Base-by-base conservation (phyloP, 2,329 filamentous ascomycete species). In the Fonsecaea pedrosoi region DNA sequence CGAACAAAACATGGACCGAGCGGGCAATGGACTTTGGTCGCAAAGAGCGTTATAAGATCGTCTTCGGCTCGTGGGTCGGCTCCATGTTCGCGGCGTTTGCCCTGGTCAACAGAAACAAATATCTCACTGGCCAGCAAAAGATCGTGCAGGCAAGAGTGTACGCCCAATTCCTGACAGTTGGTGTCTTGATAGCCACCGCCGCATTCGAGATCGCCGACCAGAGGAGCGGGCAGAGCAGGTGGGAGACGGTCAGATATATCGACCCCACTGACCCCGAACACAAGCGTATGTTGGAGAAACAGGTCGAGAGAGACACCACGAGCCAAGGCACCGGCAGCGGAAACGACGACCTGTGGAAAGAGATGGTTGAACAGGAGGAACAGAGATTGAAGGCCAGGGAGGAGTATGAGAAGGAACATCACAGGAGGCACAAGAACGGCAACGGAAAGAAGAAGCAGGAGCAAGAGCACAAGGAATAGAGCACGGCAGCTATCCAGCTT, bases 121-220 rank as follows among this genome's bases (percentile, higher is more conserved):
- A 89, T 77, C 84, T 96, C 55, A 87, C 85, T 58, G 89, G 88
- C 1, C 82, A 86, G 68, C 94, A 97, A 84, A 97, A 97, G 85
- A 82, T 97, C 25, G 94, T 97, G 15, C 94, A 97, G 84, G 94
- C 93, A 30, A 90, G 94, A 86, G 90, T 97, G 71, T 97, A 97
- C 80, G 94, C 94, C 3, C 94, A 97, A 82, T 92, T 91, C 5
- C 82, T 96, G 73, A 96, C 94, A 4, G 83, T 97, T 55, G 91
- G 90, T 70, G 92, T 97, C 60, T 83, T 97, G 64, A 86, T 96
- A 75, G 88, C 92, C 64, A 91, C 89, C 37, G 92, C 94, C 55
- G 90, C 88, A 10, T 90, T 97, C 74, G 94, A 97, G 87, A 85
- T 89, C 50, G 83, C 82, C 62, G 95, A 99, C 79, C 90, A 90